phyloP scores from a whole-genome alignment of 805 yeast species.

The Zygotorulaspora florentina region DNA sequence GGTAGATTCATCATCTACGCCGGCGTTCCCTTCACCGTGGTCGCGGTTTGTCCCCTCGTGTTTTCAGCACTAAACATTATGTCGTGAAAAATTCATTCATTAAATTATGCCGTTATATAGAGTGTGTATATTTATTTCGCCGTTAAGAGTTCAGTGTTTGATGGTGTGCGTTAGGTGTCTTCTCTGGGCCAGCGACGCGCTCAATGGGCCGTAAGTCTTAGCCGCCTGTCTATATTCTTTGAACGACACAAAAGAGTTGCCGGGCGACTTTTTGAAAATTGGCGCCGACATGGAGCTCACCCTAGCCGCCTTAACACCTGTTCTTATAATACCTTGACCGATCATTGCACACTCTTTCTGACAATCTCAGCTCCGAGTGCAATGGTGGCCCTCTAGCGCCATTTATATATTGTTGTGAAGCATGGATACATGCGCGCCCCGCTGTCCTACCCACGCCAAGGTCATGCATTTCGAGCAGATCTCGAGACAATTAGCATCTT shows the following conservation, averaged over 20 bases:
- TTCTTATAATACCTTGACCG: conserved; percentile 13
- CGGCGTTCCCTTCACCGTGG: conserved; percentile 64
- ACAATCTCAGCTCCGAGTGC: no score
- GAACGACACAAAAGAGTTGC: conserved; percentile 37
- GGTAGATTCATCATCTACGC: conserved; percentile 77
- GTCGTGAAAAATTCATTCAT: conserved; percentile 2
- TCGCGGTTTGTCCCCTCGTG: conserved; percentile 33
- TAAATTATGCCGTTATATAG: conserved; percentile 1
- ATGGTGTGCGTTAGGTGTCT: conserved; percentile 17
- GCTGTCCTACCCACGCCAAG: background rate
- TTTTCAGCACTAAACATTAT: conserved; percentile 12
- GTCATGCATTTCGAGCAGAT: conserved; percentile 4
- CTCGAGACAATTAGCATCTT: no score
- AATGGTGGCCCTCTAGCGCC: no score
- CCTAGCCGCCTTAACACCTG: conserved; percentile 7
- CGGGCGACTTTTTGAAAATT: conserved; percentile 17
- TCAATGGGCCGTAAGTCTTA: conserved; percentile 38
- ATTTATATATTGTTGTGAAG: no score
- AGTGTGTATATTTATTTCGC: background rate
- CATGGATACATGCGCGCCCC: background rate
- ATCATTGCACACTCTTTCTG: conserved; percentile 7
- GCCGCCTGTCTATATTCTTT: conserved; percentile 39
- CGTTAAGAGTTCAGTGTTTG: conserved; percentile 4
- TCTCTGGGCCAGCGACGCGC: conserved; percentile 24
- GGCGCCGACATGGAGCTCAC: conserved; percentile 3